phyloP scores from a whole-genome alignment of 371 early-diverging fungal genomes.

The Syncephalis fuscata region DNA sequence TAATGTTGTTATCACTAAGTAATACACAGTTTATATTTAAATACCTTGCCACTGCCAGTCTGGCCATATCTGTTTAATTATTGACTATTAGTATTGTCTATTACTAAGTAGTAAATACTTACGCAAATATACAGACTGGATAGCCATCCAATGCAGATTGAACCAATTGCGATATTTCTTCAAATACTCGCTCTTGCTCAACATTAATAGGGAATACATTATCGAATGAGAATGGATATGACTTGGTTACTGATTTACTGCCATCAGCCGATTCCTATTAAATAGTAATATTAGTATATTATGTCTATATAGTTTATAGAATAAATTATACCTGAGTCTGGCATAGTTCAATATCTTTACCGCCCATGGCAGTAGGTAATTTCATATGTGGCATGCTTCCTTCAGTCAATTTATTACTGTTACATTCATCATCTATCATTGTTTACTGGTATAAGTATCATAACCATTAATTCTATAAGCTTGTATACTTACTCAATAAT shows the following conservation, averaged over 20 bases:
- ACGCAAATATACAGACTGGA: constrained; percentile 96
- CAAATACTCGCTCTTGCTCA: constrained; percentile 76
- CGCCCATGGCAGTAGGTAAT: no score
- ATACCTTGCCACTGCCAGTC: constrained; percentile 92
- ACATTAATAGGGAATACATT: constrained; percentile 57
- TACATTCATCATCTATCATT: no score
- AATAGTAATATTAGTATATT: no score
- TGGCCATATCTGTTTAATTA: constrained; percentile 97
- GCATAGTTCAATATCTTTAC: constrained; percentile 27
- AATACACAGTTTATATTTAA: no score
- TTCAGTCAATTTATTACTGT: background rate
- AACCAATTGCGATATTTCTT: constrained; percentile 87
- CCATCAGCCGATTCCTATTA: constrained; percentile 9
- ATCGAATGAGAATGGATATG: constrained; percentile 69
- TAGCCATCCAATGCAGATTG: constrained; percentile 96
- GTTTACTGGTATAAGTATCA: no score
- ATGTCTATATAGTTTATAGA: no score
- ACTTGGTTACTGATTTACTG: constrained; percentile 20
- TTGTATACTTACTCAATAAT: constrained; percentile 24
- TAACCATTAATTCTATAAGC: no score
- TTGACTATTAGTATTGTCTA: no score
- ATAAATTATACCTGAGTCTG: constrained; percentile 9
- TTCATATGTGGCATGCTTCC: background rate
- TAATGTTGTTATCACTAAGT: background rate
- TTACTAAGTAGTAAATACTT: constrained; percentile 1